Evolutionary conservation across 768 basidiomycete genomes (phyloP).

Genomic region (Neoboletus brunneissimus): DNA sequence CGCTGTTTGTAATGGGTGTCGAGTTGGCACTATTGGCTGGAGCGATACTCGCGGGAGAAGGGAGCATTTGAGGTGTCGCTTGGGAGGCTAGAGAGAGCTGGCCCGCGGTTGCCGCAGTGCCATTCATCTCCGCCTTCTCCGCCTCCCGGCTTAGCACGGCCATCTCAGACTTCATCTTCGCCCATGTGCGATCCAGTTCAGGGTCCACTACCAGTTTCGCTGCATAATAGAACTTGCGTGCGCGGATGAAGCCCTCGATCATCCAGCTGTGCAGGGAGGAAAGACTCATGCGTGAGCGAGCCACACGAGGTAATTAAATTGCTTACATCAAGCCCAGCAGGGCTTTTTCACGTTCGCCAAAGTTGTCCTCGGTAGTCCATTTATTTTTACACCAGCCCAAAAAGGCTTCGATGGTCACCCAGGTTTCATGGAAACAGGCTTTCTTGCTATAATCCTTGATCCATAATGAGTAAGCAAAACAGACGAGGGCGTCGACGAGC

Average conservation of each 20-base stretch:
- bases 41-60: conserved; percentile 70
- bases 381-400: conserved; percentile 71
- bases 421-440: conserved; percentile 56
- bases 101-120: conserved; percentile 22
- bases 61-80: conserved; percentile 70
- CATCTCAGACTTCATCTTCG: conserved; percentile 35
- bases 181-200: conserved; percentile 35
- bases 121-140: conserved; percentile 36
- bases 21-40: conserved; percentile 72
- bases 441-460: conserved; percentile 62
- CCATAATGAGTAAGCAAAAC: conserved; percentile 85
- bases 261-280: conserved; percentile 52
- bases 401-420: conserved; percentile 68
- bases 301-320: conserved; percentile 11
- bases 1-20: conserved; percentile 60
- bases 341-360: conserved; percentile 51
- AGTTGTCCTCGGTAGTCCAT: conserved; percentile 48
- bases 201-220: conserved; percentile 34
- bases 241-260: conserved; percentile 74
- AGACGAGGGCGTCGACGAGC: conserved; percentile 76
- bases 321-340: conserved; percentile 82
- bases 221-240: conserved; percentile 46
- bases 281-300: conserved; percentile 25
- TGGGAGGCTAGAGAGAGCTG: conserved; percentile 32
- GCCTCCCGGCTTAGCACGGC: conserved; percentile 32